Evolutionary conservation across 768 basidiomycete species (phyloP), one percentile per base, ranked within the genome.

Genomic region (Mycena kentingensis): DNA sequence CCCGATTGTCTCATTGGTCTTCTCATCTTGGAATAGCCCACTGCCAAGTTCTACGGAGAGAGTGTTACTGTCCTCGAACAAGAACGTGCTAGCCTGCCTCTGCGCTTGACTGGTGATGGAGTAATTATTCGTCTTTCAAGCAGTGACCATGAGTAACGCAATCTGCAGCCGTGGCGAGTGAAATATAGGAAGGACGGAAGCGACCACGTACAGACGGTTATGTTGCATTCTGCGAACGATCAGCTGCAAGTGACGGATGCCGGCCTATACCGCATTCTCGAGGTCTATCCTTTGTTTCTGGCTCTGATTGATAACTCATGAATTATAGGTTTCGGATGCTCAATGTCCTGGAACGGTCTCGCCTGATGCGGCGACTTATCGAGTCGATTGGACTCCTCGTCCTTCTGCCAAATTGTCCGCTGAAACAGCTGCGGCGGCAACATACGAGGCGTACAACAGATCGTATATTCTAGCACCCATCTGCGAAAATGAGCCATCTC

Each of bases 101-200:
- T 98, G 35, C 81, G 94, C 24, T 72, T 99, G 46, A 95, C 93
- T 18, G 97, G 97, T 5, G 90, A 95, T 67, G 88, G 85, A 42
- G 95, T 96, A 69, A 55, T 85, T 73, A 3, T 15, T 18, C n/a
- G 31, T 37, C 28, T 38, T 39, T n/a, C 28, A 43, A 47, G 19
- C 31, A 54, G 24, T 28, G 36, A 16, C n/a, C 25, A 24, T 41
- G 32, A 18, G 16, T 56, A 47, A 44, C 46, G 50, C n/a, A 21
- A 49, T 36, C 35, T 48, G n/a, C n/a, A 98, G 94, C 93, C 96
- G 6, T 99, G 96, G 96, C 77, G 72, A 13, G 67, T 99, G 38
- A 83, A 80, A 52, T 98, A 95, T 67, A 82, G 83, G 27, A 78
- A 73, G 6, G 78, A 78, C 21, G 72, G 70, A 4, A 73, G 78